These are phyloP conservation scores for Furcasterigmium furcatum DNA, from an alignment of 2,329 filamentous ascomycete genomes.

Conservation along the genomic window DNA sequence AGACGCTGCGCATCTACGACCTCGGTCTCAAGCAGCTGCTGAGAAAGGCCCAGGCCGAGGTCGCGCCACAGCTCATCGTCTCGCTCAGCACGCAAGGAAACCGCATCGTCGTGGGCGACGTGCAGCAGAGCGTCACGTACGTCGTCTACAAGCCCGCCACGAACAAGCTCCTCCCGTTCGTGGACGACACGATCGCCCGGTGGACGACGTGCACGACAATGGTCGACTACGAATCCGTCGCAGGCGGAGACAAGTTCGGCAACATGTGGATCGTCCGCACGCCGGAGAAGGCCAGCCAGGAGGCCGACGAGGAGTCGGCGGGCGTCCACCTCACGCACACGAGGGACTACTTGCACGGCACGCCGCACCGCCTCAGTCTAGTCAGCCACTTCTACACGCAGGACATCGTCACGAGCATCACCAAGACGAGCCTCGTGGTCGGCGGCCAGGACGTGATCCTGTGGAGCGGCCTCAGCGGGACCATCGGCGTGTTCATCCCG, in stretches of 20 bases:
- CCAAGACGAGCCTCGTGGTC: conserved; percentile 85
- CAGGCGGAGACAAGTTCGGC: conserved; percentile 95
- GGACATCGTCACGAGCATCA: conserved; percentile 86
- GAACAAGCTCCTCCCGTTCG: conserved; percentile 90
- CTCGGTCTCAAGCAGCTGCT: conserved; percentile 90
- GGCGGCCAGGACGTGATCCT: conserved; percentile 89
- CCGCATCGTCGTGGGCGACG: conserved; percentile 87
- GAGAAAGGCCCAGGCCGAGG: conserved; percentile 82
- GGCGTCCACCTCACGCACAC: conserved; percentile 91
- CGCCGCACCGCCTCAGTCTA: conserved; percentile 78
- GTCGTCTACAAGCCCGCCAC: conserved; percentile 91
- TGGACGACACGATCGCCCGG: conserved; percentile 81
- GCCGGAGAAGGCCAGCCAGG: conserved; percentile 79
- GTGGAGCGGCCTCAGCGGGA: conserved; percentile 93
- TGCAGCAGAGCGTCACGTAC: conserved; percentile 87
- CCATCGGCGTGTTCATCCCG: conserved; percentile 87
- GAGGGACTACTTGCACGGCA: conserved; percentile 83
- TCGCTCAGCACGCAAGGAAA: conserved; percentile 86
- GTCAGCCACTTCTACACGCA: conserved; percentile 89
- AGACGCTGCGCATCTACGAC: conserved; percentile 83
- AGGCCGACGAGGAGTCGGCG: conserved; percentile 88
- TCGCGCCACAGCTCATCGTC: conserved; percentile 78
- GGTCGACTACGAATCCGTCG: conserved; percentile 96
- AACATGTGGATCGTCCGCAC: conserved; percentile 92
- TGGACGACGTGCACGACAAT: conserved; percentile 91